These are phyloP conservation scores for Fomitopsis palustris DNA, from an alignment of 1,284 basidiomycete species.

Conservation along the genomic window DNA sequence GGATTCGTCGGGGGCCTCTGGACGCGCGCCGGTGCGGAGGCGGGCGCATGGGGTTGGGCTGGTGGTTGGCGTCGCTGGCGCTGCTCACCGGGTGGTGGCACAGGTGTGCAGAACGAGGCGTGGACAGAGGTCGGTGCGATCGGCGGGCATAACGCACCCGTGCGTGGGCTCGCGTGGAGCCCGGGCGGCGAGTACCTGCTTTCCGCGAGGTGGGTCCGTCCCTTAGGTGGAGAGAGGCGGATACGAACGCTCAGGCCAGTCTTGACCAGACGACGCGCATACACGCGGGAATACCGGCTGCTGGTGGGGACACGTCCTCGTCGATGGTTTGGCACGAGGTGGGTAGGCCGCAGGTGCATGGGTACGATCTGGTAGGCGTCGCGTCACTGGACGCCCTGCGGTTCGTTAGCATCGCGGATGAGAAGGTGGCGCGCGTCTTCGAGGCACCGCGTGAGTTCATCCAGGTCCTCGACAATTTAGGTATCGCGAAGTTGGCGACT, in stretches of 20 bases:
- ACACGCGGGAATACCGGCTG: constrained; percentile 53
- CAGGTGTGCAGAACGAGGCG: constrained; percentile 31
- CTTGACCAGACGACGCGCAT: constrained; percentile 88
- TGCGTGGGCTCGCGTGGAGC: constrained; percentile 83
- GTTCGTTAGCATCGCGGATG: constrained; percentile 87
- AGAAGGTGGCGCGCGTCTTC: constrained; percentile 90
- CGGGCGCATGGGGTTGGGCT: constrained; percentile 86
- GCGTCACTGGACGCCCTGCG: constrained; percentile 73
- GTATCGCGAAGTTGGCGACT: constrained; percentile 43
- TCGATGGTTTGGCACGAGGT: constrained; percentile 77
- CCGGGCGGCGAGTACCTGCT: constrained; percentile 80
- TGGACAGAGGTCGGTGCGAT: constrained; percentile 82
- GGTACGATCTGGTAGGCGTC: constrained; percentile 86
- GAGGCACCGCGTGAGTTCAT: constrained; percentile 84
- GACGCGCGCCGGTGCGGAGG: constrained; percentile 56
- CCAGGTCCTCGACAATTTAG: constrained; percentile 48
- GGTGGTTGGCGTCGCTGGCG: constrained; percentile 90
- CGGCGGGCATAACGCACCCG: constrained; percentile 76
- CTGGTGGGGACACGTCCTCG: constrained; percentile 15
- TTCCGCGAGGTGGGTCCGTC: constrained; percentile 64
- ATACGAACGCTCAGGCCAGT: constrained; percentile 34
- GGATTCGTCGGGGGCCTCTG: constrained; percentile 90
- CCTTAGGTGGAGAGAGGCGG: background rate
- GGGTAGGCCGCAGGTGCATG: constrained; percentile 89
- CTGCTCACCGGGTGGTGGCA: constrained; percentile 25